Evolutionary conservation across 176 grass and related monocot species (phyloP).

Genomic region (Themeda triandra): DNA sequence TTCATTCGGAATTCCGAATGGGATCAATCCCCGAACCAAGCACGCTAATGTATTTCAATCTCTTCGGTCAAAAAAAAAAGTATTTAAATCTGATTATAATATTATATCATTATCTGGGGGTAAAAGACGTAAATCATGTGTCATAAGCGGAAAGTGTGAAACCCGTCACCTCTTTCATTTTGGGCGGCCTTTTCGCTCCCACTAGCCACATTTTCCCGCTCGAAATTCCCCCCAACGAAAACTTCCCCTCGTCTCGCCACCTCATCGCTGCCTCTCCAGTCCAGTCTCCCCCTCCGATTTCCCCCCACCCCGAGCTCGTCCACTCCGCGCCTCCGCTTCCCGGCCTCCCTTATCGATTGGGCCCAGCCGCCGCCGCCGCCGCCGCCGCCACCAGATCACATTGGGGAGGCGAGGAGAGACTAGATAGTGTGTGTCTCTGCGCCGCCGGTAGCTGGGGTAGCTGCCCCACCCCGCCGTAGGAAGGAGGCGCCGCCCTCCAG

Average conservation of each 20-base stretch:
- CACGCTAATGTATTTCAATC: too few species aligned
- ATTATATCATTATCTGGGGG: too few species aligned
- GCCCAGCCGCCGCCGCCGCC: neutral
- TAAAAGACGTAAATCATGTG: neutral
- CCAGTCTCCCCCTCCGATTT: neutral
- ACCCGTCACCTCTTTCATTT: neutral
- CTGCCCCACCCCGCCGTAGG: neutral
- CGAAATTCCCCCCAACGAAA: slow-evolving; percentile 10
- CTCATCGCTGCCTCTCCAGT: neutral
- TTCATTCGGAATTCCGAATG: too few species aligned
- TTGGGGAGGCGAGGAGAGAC: neutral
- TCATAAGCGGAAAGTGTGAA: neutral
- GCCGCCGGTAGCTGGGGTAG: neutral
- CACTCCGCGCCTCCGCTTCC: neutral
- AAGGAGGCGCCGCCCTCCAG: neutral
- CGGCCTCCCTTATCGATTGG: neutral
- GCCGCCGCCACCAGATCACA: neutral
- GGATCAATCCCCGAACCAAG: too few species aligned
- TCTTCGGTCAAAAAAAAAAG: too few species aligned
- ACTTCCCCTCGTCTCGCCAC: neutral
- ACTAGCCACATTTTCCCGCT: slow-evolving; percentile 35
- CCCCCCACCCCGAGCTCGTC: neutral
- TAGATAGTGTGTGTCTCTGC: neutral
- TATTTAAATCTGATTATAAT: too few species aligned
- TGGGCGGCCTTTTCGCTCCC: neutral